Evolutionary conservation across 2,329 filamentous ascomycete genomes (phyloP).

Genomic region (Nectriaceae sp.): DNA sequence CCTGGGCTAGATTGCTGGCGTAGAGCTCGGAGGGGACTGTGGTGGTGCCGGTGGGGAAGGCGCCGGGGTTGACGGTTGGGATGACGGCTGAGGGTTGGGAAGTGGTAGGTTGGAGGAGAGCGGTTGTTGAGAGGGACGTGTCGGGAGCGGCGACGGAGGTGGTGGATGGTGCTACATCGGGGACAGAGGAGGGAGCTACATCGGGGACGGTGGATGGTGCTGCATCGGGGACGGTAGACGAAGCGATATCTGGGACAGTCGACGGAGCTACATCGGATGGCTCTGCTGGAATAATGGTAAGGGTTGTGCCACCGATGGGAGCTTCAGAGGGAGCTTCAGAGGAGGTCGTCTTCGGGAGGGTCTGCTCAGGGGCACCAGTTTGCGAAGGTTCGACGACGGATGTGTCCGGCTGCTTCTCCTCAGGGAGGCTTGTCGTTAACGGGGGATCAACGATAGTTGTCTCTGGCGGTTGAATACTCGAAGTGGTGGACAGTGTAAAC

Average conservation of each 20-base stretch:
- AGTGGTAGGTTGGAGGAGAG: conserved; percentile 12
- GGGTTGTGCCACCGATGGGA: neutral
- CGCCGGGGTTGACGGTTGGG: conserved; percentile 42
- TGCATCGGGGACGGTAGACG: neutral
- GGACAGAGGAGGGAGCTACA: conserved; percentile 5
- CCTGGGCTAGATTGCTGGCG: conserved; percentile 46
- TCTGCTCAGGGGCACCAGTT: too few species aligned
- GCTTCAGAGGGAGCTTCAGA: too few species aligned
- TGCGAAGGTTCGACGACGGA: too few species aligned
- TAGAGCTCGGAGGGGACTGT: conserved; percentile 45
- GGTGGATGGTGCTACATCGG: conserved; percentile 3
- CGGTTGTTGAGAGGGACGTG: conserved; percentile 11
- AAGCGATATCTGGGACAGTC: neutral
- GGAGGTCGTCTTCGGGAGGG: too few species aligned
- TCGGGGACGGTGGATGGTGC: neutral
- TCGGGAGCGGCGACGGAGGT: conserved; percentile 9
- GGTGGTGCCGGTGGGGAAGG: conserved; percentile 38
- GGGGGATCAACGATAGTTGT: too few species aligned
- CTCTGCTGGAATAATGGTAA: neutral
- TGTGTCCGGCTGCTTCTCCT: too few species aligned
- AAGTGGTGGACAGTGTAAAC: too few species aligned
- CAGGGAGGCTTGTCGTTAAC: too few species aligned
- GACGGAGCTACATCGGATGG: neutral
- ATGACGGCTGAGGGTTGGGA: conserved; percentile 38
- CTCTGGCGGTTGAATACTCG: too few species aligned